Evolutionary conservation across 2,329 filamentous ascomycete genomes (phyloP).

Genomic region (Lachnellula cervina): DNA sequence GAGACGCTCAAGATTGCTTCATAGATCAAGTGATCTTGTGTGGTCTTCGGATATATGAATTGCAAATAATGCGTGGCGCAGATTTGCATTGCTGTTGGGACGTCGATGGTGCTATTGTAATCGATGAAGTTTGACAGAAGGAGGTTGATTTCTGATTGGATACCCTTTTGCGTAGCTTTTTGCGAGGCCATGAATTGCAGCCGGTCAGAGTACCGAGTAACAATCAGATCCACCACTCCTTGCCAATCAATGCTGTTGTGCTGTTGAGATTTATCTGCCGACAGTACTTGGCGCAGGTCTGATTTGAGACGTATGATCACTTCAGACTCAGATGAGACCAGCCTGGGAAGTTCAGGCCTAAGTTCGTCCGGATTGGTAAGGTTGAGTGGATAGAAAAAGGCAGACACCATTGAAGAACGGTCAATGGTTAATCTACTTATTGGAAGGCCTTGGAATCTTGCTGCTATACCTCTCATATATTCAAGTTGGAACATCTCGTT

Average conservation of each 20-base stretch:
- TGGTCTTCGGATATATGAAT: slow-evolving; percentile 33
- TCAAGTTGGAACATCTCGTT: slow-evolving; percentile 16
- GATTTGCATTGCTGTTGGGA: slow-evolving; percentile 37
- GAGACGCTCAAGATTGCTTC: slow-evolving; percentile 39
- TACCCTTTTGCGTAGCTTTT: slow-evolving; percentile 8
- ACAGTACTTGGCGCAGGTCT: slow-evolving; percentile 41
- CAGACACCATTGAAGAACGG: slow-evolving; percentile 29
- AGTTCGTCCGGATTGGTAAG: slow-evolving; percentile 24
- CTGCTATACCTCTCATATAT: slow-evolving; percentile 38
- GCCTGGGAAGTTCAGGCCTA: slow-evolving; percentile 20
- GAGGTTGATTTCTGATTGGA: slow-evolving; percentile 37
- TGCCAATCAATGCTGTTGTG: slow-evolving; percentile 50
- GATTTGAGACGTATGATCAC: slow-evolving; percentile 34
- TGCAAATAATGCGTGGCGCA: slow-evolving; percentile 45
- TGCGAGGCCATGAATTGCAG: slow-evolving; percentile 34
- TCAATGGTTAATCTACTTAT: slow-evolving; percentile 29
- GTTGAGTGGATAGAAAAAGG: slow-evolving; percentile 27
- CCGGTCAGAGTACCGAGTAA: slow-evolving; percentile 55
- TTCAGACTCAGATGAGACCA: slow-evolving; percentile 6
- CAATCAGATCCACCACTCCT: slow-evolving; percentile 58
- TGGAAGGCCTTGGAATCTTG: slow-evolving; percentile 41
- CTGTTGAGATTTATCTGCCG: slow-evolving; percentile 29
- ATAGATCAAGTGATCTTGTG: slow-evolving; percentile 42
- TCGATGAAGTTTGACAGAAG: slow-evolving; percentile 43
- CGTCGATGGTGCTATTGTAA: slow-evolving; percentile 33